Evolutionary conservation across 2,329 filamentous ascomycete species (phyloP).

Genomic region (Pseudopyrenochaeta lycopersici): DNA sequence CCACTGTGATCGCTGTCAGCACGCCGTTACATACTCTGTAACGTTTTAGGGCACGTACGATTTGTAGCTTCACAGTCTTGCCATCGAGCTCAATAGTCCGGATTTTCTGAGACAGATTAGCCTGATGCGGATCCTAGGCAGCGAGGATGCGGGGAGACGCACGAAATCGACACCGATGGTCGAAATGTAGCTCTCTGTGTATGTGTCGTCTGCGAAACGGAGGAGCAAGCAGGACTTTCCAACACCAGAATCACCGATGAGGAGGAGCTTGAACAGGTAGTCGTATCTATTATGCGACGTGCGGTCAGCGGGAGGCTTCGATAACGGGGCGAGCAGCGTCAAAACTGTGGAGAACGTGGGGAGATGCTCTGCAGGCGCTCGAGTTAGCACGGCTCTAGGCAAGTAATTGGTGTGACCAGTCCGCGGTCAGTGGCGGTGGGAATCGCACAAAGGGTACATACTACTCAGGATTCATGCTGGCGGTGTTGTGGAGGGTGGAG

Average conservation of each 20-base stretch:
- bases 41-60: slow-evolving; percentile 59
- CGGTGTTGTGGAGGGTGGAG: slow-evolving; percentile 23
- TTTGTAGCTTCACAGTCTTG: slow-evolving; percentile 99
- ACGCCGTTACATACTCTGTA: background rate
- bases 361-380: slow-evolving; percentile 33
- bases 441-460: slow-evolving; percentile 62
- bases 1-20: slow-evolving; percentile 71
- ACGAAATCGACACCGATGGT: slow-evolving; percentile 97
- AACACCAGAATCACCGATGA: slow-evolving; percentile 99
- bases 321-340: slow-evolving; percentile 6
- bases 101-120: slow-evolving; percentile 80
- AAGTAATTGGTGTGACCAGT: slow-evolving; percentile 13
- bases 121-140: slow-evolving; percentile 25
- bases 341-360: slow-evolving; percentile 6
- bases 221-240: slow-evolving; percentile 99
- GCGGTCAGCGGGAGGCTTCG: slow-evolving; percentile 30
- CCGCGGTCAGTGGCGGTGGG: slow-evolving; percentile 40
- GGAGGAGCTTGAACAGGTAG: slow-evolving; percentile 99
- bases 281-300: slow-evolving; percentile 79
- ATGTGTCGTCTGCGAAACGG: slow-evolving; percentile 90
- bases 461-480: slow-evolving; percentile 92
- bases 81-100: slow-evolving; percentile 98
- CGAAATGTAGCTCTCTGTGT: slow-evolving; percentile 99
- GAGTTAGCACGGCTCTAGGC: slow-evolving; percentile 34
- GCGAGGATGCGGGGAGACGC: slow-evolving; percentile 42